Evolutionary conservation across 2,329 filamentous ascomycete species (phyloP), one percentile per base, ranked within the genome.

Genomic region (Stachybotrys elegans): DNA sequence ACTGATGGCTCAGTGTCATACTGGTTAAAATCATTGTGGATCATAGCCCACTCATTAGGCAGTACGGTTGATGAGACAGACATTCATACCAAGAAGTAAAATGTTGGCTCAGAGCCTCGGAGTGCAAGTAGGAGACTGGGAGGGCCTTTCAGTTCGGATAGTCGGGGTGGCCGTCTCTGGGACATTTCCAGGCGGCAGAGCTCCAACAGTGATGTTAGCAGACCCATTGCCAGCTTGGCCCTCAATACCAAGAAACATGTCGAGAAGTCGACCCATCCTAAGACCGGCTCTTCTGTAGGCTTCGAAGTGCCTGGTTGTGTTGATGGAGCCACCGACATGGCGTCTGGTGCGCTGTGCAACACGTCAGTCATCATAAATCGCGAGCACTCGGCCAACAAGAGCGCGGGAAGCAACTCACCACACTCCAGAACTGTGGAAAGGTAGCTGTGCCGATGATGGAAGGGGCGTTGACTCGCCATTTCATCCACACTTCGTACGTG

Each of bases 381-480:
- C n/a, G n/a, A n/a, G n/a, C n/a, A n/a, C n/a, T n/a, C n/a, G n/a
- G n/a, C n/a, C n/a, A n/a, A n/a, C n/a, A n/a, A n/a, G n/a, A n/a
- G n/a, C n/a, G n/a, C n/a, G n/a, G n/a, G n/a, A n/a, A n/a, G n/a
- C n/a, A n/a, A n/a, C n/a, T n/a, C n/a, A n/a, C n/a, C 21, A 78
- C 66, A 19, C 65, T 68, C 69, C 69, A 72, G 59, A 64, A 73
- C 59, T 73, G 70, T 55, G 66, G 57, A 56, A 73, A 72, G 45
- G 68, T 72, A 37, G 52, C 44, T 29, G 68, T 72, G 34, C 70
- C 70, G 43, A 68, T 51, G 45, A 71, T 70, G 46, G 60, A 65
- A 12, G 68, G 67, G 41, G 58, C 54, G 48, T 70, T 67, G 48
- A 54, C 52, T 35, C 57, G 51, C 22, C 49, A 54, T 47, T 51